Evolutionary conservation across 441 rosid genomes (phyloP).

Genomic region (Gossypium davidsonii): DNA sequence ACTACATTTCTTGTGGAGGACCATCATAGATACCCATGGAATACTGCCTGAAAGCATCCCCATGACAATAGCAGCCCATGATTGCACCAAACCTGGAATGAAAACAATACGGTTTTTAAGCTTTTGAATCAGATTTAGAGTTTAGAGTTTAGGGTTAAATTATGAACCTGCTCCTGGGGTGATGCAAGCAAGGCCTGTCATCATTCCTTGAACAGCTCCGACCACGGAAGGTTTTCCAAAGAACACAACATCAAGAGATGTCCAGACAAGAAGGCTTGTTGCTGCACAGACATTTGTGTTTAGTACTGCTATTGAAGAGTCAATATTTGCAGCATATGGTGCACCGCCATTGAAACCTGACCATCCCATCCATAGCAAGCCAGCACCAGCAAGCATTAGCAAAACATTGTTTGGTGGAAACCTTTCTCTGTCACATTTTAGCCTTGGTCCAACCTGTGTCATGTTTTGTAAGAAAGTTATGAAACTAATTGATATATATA

Average conservation of each 20-base stretch:
- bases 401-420: conserved; percentile 81
- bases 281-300: conserved; percentile 77
- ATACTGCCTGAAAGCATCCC: conserved; percentile 66
- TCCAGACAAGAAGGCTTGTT: conserved; percentile 84
- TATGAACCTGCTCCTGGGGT: conserved; percentile 46
- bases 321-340: conserved; percentile 66
- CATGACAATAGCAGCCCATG: conserved; percentile 75
- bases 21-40: conserved; percentile 93
- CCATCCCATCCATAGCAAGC: conserved; percentile 89
- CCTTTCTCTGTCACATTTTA: conserved; percentile 60
- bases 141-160: background rate
- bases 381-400: conserved; percentile 83
- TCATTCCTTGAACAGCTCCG: background rate
- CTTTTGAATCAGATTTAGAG: too few species aligned
- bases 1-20: conserved; percentile 54
- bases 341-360: conserved; percentile 89
- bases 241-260: conserved; percentile 59
- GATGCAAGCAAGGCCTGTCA: background rate
- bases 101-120: background rate
- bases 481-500: background rate
- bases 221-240: conserved; percentile 10
- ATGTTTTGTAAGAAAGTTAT: background rate
- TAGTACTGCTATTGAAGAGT: conserved; percentile 55
- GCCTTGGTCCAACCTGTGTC: conserved; percentile 65
- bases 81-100: conserved; percentile 60